A percentile compares a stretch with the other conserved stretches of the same genome.
Conservation (phyloP, 1,284 basidiomycete genomes). For the Moniliella sp. region DNA sequence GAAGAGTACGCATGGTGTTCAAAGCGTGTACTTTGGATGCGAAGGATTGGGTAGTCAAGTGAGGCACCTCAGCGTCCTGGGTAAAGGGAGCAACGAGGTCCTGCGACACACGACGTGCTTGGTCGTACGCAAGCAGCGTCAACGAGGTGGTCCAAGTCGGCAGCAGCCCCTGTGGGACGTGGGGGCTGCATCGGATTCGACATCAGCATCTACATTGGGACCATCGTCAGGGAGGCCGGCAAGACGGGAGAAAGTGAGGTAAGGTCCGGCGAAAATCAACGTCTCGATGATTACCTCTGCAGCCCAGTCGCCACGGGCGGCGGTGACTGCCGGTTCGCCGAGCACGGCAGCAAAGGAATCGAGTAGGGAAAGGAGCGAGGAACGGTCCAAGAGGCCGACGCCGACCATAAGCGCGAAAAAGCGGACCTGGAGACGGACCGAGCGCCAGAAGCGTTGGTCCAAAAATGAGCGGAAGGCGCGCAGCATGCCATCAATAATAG, state of each 20-base stretch:
- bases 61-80: not conserved
- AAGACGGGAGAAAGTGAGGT: constrained; percentile 5
- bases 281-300: constrained; percentile 69
- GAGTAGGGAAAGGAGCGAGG: constrained; percentile 55
- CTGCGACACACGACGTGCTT: constrained; percentile 11
- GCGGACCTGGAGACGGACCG: constrained; percentile 19
- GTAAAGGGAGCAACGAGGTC: constrained; percentile 11
- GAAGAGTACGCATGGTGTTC: too few species aligned
- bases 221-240: not conserved
- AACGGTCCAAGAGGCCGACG: constrained; percentile 46
- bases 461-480: constrained; percentile 21
- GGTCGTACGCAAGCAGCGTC: constrained; percentile 13
- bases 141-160: constrained; percentile 20
- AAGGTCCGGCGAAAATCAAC: constrained; percentile 35
- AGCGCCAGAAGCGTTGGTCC: constrained; percentile 26
- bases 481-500: constrained; percentile 21
- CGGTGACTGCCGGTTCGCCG: constrained; percentile 70
- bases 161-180: constrained; percentile 2
- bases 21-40: too few species aligned
- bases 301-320: constrained; percentile 60
- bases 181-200: constrained; percentile 2
- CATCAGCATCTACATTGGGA: too few species aligned
- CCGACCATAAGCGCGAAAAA: constrained; percentile 37
- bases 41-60: too few species aligned
- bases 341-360: constrained; percentile 61